Base-by-base conservation (phyloP, 495 filamentous ascomycete species). In the Trichocladium uniseriatum region DNA sequence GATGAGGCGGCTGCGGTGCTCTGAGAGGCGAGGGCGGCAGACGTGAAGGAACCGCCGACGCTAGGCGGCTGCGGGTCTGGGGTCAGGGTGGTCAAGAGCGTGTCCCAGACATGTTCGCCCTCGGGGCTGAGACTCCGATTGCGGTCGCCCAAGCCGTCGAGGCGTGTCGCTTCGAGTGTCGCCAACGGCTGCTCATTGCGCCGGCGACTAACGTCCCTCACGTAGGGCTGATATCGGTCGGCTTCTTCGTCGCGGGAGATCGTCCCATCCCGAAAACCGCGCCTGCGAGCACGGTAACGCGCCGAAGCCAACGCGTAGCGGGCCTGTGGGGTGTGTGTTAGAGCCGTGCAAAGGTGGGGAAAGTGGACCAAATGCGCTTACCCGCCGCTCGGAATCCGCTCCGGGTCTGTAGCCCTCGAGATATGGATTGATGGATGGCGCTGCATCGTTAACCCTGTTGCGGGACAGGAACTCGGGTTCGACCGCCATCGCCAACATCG, bases 81-180 rank as follows among this genome's bases (percentile, higher is more conserved):
- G 0, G 84, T 79, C 39, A 95, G 79, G 2, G 87, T 92, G 8
- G 76, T 82, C 47, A 87, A 74, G 52, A 94, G 75, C 9, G 81
- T 87, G 40, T 90, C 83, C 89, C 89, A 95, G 15, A 75, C 72
- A 43, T 76, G 74, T 43, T 80, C 80, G 29, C 67, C 78, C 40
- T 86, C 83, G 2, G 88, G 85, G 62, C 85, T 90, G 43, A 85
- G 69, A 58, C 88, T 94, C 36, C 88, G 78, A 47, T 87, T 80
- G 34, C 87, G 82, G 63, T 94, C 88, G 14, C 88, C 89, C 24
- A 94, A 74, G 13, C 89, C 89, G 69, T 91, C 83, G 5, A 83
- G 9, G 20, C 39, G 44, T 3, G 51, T 29, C 20, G 41, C n/a
- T 32, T 44, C 55, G 15, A 47, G 10, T 6, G 18, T 27, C 32